Conservation (phyloP, 2,329 filamentous ascomycete species). For the Dryadomyces quercivorus region DNA sequence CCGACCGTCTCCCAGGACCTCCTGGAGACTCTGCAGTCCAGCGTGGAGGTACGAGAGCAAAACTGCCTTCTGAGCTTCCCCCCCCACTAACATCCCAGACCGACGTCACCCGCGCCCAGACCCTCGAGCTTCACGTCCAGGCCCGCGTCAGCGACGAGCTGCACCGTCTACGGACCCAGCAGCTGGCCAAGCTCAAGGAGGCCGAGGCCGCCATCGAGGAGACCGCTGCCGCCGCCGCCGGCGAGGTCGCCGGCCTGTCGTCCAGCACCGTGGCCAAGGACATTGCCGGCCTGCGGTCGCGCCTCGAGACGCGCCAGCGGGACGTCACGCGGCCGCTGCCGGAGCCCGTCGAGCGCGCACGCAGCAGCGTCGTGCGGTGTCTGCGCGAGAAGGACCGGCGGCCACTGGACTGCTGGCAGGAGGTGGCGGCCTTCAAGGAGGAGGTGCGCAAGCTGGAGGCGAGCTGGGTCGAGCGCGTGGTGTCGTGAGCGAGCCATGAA, state of each 20-base stretch:
- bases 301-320: constrained; percentile 52
- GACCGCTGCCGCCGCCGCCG: background rate
- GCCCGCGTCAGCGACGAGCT: constrained; percentile 77
- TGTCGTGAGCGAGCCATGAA: constrained; percentile 33
- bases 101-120: constrained; percentile 73
- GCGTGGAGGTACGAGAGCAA: constrained; percentile 55
- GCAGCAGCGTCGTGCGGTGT: constrained; percentile 66
- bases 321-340: constrained; percentile 53
- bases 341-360: constrained; percentile 59
- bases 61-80: too few relatives aligned
- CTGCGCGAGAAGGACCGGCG: constrained; percentile 73
- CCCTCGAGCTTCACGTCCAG: constrained; percentile 80
- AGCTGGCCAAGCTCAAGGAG: constrained; percentile 55
- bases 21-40: constrained; percentile 71
- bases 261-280: constrained; percentile 40
- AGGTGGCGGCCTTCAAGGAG: constrained; percentile 81
- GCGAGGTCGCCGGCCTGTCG: background rate
- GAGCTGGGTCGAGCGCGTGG: constrained; percentile 75
- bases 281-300: constrained; percentile 43
- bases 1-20: constrained; percentile 64
- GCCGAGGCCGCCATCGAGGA: constrained; percentile 17
- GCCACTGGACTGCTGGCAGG: constrained; percentile 87
- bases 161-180: constrained; percentile 60
- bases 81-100: constrained; percentile 45
- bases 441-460: constrained; percentile 81